Evolutionary conservation across 2,329 filamentous ascomycete genomes (phyloP).

Genomic region (Mycocentrospora acerina): DNA sequence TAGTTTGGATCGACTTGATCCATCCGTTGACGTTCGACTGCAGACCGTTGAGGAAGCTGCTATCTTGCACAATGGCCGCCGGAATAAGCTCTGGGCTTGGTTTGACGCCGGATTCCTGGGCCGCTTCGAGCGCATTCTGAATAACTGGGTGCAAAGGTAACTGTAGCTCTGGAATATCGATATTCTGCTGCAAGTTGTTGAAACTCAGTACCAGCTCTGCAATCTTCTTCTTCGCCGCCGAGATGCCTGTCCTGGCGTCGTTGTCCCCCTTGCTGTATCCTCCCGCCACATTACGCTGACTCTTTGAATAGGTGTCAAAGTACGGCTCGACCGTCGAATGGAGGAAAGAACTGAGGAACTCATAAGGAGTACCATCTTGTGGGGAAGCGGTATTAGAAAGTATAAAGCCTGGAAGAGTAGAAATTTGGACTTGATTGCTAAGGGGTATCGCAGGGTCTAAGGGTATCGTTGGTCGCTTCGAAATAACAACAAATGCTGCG

Average conservation of each 20-base stretch:
- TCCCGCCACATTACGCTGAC: conserved; percentile 38
- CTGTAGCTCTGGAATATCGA: conserved; percentile 91
- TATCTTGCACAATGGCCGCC: conserved; percentile 75
- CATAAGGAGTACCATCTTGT: conserved; percentile 81
- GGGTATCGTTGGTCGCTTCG: conserved; percentile 78
- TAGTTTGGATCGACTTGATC: conserved; percentile 98
- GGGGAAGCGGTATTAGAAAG: conserved; percentile 68
- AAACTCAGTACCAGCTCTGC: conserved; percentile 91
- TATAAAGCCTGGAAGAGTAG: conserved; percentile 83
- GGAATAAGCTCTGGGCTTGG: conserved; percentile 80
- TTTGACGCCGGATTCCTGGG: conserved; percentile 64
- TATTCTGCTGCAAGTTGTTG: conserved; percentile 92
- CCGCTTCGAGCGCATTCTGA: conserved; percentile 79
- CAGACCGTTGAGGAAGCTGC: conserved; percentile 87
- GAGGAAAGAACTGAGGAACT: conserved; percentile 87
- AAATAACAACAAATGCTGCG: conserved; percentile 79
- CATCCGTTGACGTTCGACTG: conserved; percentile 94
- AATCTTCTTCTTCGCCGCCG: conserved; percentile 95
- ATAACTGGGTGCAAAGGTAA: conserved; percentile 87
- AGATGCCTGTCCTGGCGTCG: conserved; percentile 90
- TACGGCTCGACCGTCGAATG: conserved; percentile 92
- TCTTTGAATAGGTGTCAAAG: conserved; percentile 94
- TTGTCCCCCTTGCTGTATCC: conserved; percentile 74
- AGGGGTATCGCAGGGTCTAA: conserved; percentile 83
- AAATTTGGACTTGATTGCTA: conserved; percentile 85